Percentiles rank a stretch among this genome's conserved stretches.
These are phyloP conservation scores for Fistulinella prunicolor DNA, from an alignment of 768 basidiomycete genomes.

Conservation along the genomic window DNA sequence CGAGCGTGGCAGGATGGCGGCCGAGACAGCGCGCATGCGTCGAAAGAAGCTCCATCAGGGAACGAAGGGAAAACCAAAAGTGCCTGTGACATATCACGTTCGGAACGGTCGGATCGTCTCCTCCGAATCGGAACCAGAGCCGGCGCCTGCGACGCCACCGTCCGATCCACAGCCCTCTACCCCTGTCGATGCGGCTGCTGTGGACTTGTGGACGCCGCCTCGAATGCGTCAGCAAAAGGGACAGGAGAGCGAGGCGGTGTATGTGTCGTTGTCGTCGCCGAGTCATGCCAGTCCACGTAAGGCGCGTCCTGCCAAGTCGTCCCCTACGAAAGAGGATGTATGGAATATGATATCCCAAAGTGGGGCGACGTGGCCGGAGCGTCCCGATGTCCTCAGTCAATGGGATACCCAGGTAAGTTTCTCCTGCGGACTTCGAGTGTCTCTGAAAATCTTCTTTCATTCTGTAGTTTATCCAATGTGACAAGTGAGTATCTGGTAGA, in stretches of 20 bases:
- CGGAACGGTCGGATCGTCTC: constrained; percentile 17
- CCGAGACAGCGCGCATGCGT: too few species aligned
- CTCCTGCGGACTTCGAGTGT: background rate
- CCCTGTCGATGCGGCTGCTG: too few species aligned
- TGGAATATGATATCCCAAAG: background rate
- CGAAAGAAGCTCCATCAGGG: background rate
- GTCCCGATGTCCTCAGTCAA: constrained; percentile 6
- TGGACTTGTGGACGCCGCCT: background rate
- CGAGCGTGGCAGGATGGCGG: background rate
- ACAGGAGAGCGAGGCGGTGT: background rate
- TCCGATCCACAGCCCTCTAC: too few species aligned
- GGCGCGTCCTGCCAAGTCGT: too few species aligned
- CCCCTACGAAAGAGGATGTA: background rate
- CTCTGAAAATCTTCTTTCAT: background rate
- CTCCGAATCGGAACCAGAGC: background rate
- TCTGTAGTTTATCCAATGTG: constrained; percentile 34
- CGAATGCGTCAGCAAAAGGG: background rate
- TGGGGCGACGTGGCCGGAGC: constrained; percentile 15
- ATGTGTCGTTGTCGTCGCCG: too few species aligned
- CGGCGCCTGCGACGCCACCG: background rate
- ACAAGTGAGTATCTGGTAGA: constrained; percentile 26
- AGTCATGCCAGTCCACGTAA: background rate
- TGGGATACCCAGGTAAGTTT: constrained; percentile 25
- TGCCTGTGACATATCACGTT: constrained; percentile 7
- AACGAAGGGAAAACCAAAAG: background rate